phyloP scores from a whole-genome alignment of 31 red algal genomes.

The Asparagopsis taxiformis region DNA sequence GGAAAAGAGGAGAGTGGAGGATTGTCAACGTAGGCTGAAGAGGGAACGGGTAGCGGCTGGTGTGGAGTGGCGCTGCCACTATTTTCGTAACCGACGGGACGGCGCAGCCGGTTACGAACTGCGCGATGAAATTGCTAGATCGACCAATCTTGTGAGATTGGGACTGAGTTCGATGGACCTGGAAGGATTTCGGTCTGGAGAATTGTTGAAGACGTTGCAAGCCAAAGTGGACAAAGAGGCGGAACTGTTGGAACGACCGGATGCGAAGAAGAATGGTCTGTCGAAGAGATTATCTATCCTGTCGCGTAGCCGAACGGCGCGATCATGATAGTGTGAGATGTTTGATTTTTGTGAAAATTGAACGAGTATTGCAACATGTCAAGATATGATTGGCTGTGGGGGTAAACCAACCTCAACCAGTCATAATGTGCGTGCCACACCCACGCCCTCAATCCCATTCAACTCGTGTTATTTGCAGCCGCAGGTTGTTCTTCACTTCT shows the following conservation, averaged over 20 bases:
- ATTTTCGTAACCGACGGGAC: slow-evolving; percentile 59
- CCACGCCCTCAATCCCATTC: too few relatives aligned
- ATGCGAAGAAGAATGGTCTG: not conserved
- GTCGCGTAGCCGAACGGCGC: slow-evolving; percentile 4
- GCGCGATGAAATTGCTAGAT: slow-evolving; percentile 10
- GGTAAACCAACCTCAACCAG: too few relatives aligned
- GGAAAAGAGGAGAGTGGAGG: slow-evolving; percentile 92
- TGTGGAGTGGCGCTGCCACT: slow-evolving; percentile 67
- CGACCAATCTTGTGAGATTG: slow-evolving; percentile 24
- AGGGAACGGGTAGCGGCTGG: slow-evolving; percentile 43
- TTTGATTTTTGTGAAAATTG: too few relatives aligned
- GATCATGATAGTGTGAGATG: too few relatives aligned
- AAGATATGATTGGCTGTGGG: too few relatives aligned
- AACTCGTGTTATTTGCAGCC: too few relatives aligned
- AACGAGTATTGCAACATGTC: too few relatives aligned
- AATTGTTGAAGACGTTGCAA: slow-evolving; percentile 48
- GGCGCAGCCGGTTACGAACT: slow-evolving; percentile 44
- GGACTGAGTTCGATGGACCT: slow-evolving; percentile 19
- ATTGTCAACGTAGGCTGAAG: slow-evolving; percentile 72
- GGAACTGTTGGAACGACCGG: slow-evolving; percentile 6
- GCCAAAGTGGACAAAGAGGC: slow-evolving; percentile 14
- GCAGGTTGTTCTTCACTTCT: too few relatives aligned
- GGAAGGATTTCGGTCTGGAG: slow-evolving; percentile 44
- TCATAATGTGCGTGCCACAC: too few relatives aligned
- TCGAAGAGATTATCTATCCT: not conserved